A percentile compares a stretch with the other conserved stretches of the same genome.
Conservation (phyloP, 1,139 yeast genomes). For the Suhomyces terraborum region DNA sequence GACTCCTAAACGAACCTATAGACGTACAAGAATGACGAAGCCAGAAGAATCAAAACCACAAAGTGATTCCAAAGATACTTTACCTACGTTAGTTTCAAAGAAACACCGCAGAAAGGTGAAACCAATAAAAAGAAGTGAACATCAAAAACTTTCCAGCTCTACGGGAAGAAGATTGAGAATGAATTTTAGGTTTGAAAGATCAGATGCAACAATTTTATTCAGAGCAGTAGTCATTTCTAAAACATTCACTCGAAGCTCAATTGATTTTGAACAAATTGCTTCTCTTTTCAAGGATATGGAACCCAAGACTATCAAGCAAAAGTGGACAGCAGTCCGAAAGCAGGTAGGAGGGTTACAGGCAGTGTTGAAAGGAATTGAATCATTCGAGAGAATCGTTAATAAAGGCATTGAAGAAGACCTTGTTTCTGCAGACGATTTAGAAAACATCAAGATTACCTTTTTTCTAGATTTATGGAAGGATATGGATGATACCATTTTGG, state of each 20-base stretch:
- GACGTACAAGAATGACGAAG: neutral
- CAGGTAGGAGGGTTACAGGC: constrained; percentile 56
- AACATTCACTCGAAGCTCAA: constrained; percentile 48
- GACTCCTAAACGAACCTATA: constrained; percentile 3
- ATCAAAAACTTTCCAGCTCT: constrained; percentile 14
- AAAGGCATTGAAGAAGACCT: constrained; percentile 53
- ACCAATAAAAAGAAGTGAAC: constrained; percentile 13
- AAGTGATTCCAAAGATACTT: constrained; percentile 10
- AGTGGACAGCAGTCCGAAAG: constrained; percentile 65
- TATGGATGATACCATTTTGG: constrained; percentile 40
- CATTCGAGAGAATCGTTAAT: constrained; percentile 61
- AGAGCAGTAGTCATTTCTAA: constrained; percentile 66
- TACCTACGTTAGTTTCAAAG: constrained; percentile 27
- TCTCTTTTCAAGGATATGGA: constrained; percentile 41
- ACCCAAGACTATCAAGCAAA: constrained; percentile 46
- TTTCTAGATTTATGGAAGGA: constrained; percentile 62
- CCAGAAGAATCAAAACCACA: constrained; percentile 17
- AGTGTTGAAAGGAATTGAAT: constrained; percentile 52
- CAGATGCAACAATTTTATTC: constrained; percentile 53
- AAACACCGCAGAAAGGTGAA: constrained; percentile 22
- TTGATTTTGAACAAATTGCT: constrained; percentile 63
- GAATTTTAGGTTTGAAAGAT: constrained; percentile 34
- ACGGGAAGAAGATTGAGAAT: constrained; percentile 24
- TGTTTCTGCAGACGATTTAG: constrained; percentile 47
- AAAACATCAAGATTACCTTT: constrained; percentile 48